These are phyloP conservation scores for Agarophyton chilense DNA, from an alignment of 23 red algal genomes.

Conservation along the genomic window DNA sequence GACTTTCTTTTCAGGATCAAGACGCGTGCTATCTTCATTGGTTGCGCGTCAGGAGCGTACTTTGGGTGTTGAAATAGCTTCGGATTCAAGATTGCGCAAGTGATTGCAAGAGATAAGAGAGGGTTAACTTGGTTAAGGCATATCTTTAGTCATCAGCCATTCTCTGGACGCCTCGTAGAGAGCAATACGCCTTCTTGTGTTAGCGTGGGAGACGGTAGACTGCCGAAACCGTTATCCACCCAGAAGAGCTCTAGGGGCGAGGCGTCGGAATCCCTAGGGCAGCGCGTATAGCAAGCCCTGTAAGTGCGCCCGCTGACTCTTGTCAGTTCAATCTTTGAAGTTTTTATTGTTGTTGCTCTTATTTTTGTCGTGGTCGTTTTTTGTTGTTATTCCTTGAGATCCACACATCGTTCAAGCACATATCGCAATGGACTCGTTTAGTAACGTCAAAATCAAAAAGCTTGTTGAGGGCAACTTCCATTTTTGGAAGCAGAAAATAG, in stretches of 20 bases:
- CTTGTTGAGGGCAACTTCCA: slow-evolving; percentile 24
- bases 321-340: too few relatives aligned
- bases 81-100: slow-evolving; percentile 2
- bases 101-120: not conserved
- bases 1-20: not conserved
- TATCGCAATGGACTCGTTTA: not conserved
- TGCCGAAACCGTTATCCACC: slow-evolving; percentile 25
- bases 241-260: slow-evolving; percentile 16
- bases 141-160: slow-evolving; percentile 33
- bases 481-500: slow-evolving; percentile 28
- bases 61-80: not conserved
- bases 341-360: not conserved
- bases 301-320: not conserved
- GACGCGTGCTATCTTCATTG: not conserved
- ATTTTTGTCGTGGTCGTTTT: not conserved
- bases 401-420: not conserved
- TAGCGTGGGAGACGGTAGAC: slow-evolving; percentile 19
- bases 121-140: slow-evolving; percentile 2
- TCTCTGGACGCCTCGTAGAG: slow-evolving; percentile 17
- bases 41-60: not conserved
- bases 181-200: not conserved
- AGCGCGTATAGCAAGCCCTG: not conserved
- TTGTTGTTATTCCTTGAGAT: not conserved
- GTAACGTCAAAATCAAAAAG: slow-evolving; percentile 17
- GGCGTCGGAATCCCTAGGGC: not conserved